phyloP scores from a whole-genome alignment of 116 monocot genomes.

The Papilionanthe hybrid region DNA sequence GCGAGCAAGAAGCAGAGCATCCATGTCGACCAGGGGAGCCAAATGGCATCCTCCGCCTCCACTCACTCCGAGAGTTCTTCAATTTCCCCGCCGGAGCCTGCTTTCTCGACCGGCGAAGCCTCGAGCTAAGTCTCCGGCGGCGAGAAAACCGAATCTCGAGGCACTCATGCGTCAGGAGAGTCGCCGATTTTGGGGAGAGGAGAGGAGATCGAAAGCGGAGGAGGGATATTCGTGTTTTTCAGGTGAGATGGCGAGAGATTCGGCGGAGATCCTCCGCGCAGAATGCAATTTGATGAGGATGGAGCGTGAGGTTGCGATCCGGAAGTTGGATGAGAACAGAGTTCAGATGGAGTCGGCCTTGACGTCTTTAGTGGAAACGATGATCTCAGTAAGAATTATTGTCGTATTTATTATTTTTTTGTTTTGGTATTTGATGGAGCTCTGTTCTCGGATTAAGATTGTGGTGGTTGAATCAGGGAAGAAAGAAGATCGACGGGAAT shows the following conservation, averaged over 20 bases:
- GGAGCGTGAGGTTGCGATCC: constrained; percentile 54
- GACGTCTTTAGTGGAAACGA: constrained; percentile 31
- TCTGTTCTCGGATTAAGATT: neutral
- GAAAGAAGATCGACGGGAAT: constrained; percentile 52
- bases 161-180: neutral
- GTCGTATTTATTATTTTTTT: neutral
- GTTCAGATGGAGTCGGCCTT: constrained; percentile 26
- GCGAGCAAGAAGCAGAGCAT: neutral
- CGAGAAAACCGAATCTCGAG: neutral
- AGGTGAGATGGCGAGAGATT: constrained; percentile 2
- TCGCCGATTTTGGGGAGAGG: neutral
- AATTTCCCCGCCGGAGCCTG: constrained; percentile 42
- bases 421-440: too few relatives aligned
- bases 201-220: neutral
- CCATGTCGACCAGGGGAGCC: constrained; percentile 31
- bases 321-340: constrained; percentile 41
- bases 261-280: constrained; percentile 44
- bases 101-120: neutral
- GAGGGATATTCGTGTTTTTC: neutral
- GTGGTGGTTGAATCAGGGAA: constrained; percentile 28
- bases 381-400: constrained; percentile 30
- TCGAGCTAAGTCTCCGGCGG: neutral
- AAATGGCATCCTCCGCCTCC: constrained; percentile 48
- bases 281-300: constrained; percentile 60
- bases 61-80: constrained; percentile 48